These are phyloP conservation scores for Tarenaya hassleriana DNA, from an alignment of 345 rosid species.

Conservation along the genomic window DNA sequence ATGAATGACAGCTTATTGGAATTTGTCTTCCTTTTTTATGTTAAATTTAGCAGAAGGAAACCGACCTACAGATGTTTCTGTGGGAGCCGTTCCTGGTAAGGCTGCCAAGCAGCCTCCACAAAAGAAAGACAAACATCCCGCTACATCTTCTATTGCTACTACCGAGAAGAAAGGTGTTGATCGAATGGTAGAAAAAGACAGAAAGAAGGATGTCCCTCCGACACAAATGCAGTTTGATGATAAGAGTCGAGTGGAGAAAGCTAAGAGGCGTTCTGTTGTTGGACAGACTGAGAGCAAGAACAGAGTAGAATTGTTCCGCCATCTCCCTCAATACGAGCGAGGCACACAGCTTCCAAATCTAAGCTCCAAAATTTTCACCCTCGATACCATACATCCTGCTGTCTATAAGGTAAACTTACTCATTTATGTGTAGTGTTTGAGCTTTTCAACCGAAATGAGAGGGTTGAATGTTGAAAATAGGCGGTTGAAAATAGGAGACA, in stretches of 20 bases:
- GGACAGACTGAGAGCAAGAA: conserved; percentile 62
- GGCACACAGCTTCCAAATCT: conserved; percentile 55
- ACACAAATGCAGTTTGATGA: conserved; percentile 82
- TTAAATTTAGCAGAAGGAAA: conserved; percentile 35
- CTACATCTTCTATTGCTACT: conserved; percentile 32
- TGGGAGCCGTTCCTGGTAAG: conserved; percentile 34
- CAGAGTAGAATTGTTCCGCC: conserved; percentile 71
- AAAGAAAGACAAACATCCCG: conserved; percentile 43
- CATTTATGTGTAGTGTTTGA: neutral
- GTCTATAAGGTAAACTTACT: conserved; percentile 50
- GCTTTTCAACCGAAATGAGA: neutral
- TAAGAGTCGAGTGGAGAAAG: conserved; percentile 61
- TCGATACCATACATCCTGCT: conserved; percentile 64
- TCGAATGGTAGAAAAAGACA: conserved; percentile 47
- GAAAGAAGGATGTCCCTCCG: conserved; percentile 59
- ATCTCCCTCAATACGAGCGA: conserved; percentile 68
- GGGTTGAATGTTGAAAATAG: neutral
- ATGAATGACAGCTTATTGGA: neutral
- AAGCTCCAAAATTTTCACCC: conserved; percentile 49
- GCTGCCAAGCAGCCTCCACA: conserved; percentile 41
- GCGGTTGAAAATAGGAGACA: neutral
- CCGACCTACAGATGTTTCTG: conserved; percentile 32
- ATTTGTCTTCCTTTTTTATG: conserved; percentile 11
- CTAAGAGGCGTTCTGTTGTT: conserved; percentile 61
- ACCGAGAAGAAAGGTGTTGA: conserved; percentile 46